Evolutionary conservation across 441 rosid genomes (phyloP), one percentile per base, ranked within the genome.

Genomic region (Populus hybrid): DNA sequence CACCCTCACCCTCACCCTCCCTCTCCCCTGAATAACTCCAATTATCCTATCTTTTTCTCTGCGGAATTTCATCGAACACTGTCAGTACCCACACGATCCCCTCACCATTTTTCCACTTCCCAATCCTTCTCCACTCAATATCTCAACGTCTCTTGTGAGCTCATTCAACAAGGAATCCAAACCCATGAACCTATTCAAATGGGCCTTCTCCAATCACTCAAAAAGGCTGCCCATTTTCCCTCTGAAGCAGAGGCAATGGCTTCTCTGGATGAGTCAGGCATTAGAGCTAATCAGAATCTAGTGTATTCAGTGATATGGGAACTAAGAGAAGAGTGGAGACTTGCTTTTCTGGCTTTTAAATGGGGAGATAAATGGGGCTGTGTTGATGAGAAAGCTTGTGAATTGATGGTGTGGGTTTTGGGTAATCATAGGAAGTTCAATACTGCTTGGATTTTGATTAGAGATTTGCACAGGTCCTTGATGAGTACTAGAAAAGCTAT

Each of bases 381-480:
- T 6, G 9, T 57, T 57, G 63, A 57, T 57, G 63, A 57, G 63
- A 57, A 57, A n/a, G 63, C 63, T 7, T 19, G 23, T 7, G 23
- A 57, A 57, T 57, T 57, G 63, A 57, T 57, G 63, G 63, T 57
- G 23, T 57, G 63, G 63, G n/a, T 57, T 19, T 7, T 57, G 23
- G 63, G 63, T 57, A n/a, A 57, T 19, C 63, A 57, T 57, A 87
- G 80, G 84, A 92, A 95, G 91, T 93, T 91, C 78, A 89, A 86
- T 72, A 88, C 81, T 59, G 94, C 91, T 82, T 93, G 97, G 98
- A 84, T 89, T 84, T 83, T 95, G 88, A 87, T 93, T 71, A 89
- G 91, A 66, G 94, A 95, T 75, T 80, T 87, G 83, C 86, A 85
- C 83, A 87, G 82, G 68, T 83, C 82, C 61, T 84, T 86, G 2